Evolutionary conservation across 176 grass and related monocot genomes (phyloP).

Genomic region (Tillandsia leiboldiana): DNA sequence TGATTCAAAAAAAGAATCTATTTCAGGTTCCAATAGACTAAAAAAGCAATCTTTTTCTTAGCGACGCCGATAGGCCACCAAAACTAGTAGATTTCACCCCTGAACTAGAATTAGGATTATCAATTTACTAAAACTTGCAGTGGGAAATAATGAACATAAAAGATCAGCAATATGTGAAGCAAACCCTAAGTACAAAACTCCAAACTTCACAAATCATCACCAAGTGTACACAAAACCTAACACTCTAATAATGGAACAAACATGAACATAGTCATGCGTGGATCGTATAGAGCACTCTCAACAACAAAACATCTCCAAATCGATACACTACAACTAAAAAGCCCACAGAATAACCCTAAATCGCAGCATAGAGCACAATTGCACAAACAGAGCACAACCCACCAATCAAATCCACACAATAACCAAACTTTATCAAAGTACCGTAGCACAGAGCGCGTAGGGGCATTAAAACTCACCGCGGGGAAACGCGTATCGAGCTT

Average conservation of each 20-base stretch:
- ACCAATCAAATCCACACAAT: not conserved
- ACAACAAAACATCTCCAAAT: too few species aligned
- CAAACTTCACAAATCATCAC: too few species aligned
- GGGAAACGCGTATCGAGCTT: conserved; percentile 2
- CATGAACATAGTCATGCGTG: not conserved
- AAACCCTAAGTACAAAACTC: not conserved
- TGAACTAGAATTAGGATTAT: too few species aligned
- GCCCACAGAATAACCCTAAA: not conserved
- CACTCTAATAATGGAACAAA: not conserved
- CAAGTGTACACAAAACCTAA: not conserved
- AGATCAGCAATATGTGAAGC: not conserved
- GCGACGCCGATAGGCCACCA: too few species aligned
- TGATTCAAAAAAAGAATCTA: too few species aligned
- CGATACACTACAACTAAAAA: not conserved
- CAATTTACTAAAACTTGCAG: too few species aligned
- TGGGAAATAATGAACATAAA: not conserved
- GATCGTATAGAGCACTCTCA: not conserved
- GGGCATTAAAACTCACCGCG: not conserved
- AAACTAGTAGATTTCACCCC: too few species aligned
- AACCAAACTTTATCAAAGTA: not conserved
- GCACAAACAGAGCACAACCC: not conserved
- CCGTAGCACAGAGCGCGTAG: not conserved
- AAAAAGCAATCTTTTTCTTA: too few species aligned
- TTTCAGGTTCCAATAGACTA: too few species aligned
- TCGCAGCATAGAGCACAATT: not conserved